These are phyloP conservation scores for Phytophthora macrochlamydospora DNA, from an alignment of 352 stramenopile genomes.

Conservation along the genomic window DNA sequence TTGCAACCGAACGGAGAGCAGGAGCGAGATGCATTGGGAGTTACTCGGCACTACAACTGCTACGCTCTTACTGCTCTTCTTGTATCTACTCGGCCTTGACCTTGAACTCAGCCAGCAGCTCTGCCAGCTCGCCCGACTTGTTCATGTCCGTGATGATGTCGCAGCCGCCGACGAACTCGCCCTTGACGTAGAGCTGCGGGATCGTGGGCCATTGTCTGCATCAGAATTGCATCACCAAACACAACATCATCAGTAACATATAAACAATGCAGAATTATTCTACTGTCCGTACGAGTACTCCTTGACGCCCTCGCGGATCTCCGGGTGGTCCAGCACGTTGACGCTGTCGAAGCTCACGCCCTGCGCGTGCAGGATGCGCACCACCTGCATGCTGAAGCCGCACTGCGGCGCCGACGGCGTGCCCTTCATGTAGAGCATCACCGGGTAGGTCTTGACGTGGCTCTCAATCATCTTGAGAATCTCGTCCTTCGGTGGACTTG, in stretches of 20 bases:
- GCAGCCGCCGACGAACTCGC: constrained; percentile 99
- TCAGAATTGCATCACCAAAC: neutral
- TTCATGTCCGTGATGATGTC: constrained; percentile 98
- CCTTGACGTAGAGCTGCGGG: constrained; percentile 99
- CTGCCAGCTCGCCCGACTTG: constrained; percentile 91
- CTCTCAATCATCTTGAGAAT: constrained; percentile 91
- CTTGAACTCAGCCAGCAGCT: constrained; percentile 88
- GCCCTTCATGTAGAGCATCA: constrained; percentile 99
- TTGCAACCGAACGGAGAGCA: neutral
- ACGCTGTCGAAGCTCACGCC: constrained; percentile 97
- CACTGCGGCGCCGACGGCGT: constrained; percentile 96
- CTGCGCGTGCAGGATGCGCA: constrained; percentile 93
- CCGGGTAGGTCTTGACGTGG: constrained; percentile 89
- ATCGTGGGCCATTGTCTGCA: constrained; percentile 95
- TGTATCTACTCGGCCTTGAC: constrained; percentile 48
- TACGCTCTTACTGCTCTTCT: neutral
- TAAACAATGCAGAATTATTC: constrained; percentile 6
- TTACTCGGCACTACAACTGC: too few relatives aligned
- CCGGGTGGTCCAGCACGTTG: constrained; percentile 98
- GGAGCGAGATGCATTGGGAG: too few relatives aligned
- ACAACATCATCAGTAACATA: constrained; percentile 4
- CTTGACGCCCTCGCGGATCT: constrained; percentile 98
- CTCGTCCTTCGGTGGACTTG: constrained; percentile 84
- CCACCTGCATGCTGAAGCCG: constrained; percentile 97
- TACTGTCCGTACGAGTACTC: constrained; percentile 91